Evolutionary conservation across 2,329 filamentous ascomycete genomes (phyloP), one percentile per base, ranked within the genome.

Genomic region (Trichoderma atrobrunneum): DNA sequence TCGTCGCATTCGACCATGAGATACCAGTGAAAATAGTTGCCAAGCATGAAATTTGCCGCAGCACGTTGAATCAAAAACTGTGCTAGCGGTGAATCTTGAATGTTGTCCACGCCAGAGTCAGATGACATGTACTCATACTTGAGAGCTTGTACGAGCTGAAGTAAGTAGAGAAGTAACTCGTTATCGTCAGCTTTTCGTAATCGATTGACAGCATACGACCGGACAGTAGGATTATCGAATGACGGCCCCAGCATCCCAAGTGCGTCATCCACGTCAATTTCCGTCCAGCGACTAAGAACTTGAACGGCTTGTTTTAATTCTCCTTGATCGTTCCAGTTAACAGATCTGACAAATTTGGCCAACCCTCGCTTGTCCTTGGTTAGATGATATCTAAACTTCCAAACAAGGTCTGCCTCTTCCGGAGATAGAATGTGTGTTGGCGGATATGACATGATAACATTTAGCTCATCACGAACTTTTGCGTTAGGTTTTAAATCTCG

Each of bases 21-120:
- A 81, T 98, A 99, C 96, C 96, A 99, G 80, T 98, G 93, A 69
- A 99, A 89, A 82, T 97, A 97, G 79, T 97, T 99, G 34, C 95
- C 96, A 1, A 99, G 87, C 73, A 92, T 91, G 78, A 98, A 93
- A 78, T 97, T 98, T 74, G 91, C 90, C 16, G 93, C 92, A 4
- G 96, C 97, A 43, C 96, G 89, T 1, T 92, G 90, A 71, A 99
- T 96, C 3, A 99, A 86, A 78, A 99, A 99, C 28, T 89, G 90
- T 3, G 95, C 95, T 7, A 99, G 85, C 0, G 95, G 97, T 0
- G 95, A 97, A 77, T 96, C 92, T 61, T 89, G 87, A 0, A 87
- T 85, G 56, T 87, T 85, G 74, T 93, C 89, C 72, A 88, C 84
- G 3, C 78, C 75, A 8, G 82, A 77, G n/a, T 87, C 86, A 1